A percentile compares a stretch with the other conserved stretches of the same genome.
phyloP scores from a whole-genome alignment of 1,139 yeast species.

The Eremothecium sinecaudum region DNA sequence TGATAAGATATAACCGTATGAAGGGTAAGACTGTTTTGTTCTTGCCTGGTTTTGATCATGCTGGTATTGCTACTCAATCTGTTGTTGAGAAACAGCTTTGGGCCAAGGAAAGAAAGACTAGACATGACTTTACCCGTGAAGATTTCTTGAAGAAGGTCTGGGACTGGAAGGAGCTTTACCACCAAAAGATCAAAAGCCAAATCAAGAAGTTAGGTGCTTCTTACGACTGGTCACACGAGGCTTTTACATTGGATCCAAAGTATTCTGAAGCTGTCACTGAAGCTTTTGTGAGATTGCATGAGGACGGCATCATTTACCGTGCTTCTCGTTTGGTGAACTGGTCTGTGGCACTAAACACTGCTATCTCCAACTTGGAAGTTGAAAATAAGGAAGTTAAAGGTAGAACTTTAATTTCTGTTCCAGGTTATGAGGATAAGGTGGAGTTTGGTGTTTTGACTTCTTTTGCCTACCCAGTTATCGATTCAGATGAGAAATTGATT shows the following conservation, averaged over 20 bases:
- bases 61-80: constrained; percentile 98
- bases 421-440: constrained; percentile 80
- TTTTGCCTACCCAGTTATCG: constrained; percentile 83
- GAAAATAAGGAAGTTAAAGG: constrained; percentile 85
- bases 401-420: constrained; percentile 70
- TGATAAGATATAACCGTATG: constrained; percentile 93
- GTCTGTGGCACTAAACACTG: constrained; percentile 92
- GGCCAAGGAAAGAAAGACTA: constrained; percentile 79
- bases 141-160: constrained; percentile 79
- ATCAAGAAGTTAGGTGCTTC: constrained; percentile 88
- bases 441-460: constrained; percentile 96
- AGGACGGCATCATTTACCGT: constrained; percentile 92
- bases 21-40: constrained; percentile 89
- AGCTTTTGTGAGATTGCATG: constrained; percentile 84
- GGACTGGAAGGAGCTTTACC: constrained; percentile 98
- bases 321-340: constrained; percentile 91
- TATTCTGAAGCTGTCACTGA: constrained; percentile 76
- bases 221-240: constrained; percentile 92
- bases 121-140: constrained; percentile 94
- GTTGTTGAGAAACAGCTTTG: constrained; percentile 95
- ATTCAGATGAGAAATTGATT: constrained; percentile 75
- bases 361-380: constrained; percentile 91
- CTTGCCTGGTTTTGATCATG: constrained; percentile 97
- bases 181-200: constrained; percentile 73
- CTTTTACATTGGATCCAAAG: constrained; percentile 79